Conservation (phyloP, 805 yeast genomes). For the Candida alai region DNA sequence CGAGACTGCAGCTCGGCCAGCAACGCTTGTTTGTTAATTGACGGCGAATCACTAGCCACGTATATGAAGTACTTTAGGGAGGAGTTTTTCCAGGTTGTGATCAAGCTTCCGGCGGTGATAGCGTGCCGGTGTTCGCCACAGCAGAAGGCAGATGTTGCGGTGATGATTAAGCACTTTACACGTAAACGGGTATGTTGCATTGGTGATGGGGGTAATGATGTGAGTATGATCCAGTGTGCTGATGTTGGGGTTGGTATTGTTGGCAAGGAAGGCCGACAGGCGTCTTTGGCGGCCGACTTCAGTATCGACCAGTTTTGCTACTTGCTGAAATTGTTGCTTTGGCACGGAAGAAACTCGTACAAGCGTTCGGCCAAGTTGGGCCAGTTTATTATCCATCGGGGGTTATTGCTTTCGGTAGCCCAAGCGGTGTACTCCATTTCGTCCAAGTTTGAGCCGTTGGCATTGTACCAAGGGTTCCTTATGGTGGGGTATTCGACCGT, state of each 20-base stretch:
- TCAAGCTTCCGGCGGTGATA: constrained; percentile 85
- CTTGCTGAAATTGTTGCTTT: constrained; percentile 75
- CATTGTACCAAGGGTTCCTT: constrained; percentile 91
- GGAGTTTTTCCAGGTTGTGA: constrained; percentile 76
- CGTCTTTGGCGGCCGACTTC: constrained; percentile 95
- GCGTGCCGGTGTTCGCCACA: constrained; percentile 99
- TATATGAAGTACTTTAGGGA: constrained; percentile 59
- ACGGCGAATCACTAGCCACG: constrained; percentile 83
- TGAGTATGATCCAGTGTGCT: constrained; percentile 97
- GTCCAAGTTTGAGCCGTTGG: constrained; percentile 88
- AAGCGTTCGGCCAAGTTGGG: constrained; percentile 93
- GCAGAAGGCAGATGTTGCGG: constrained; percentile 94
- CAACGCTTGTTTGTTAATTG: constrained; percentile 78
- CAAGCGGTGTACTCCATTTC: constrained; percentile 90
- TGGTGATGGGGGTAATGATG: constrained; percentile 99
- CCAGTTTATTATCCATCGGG: constrained; percentile 96
- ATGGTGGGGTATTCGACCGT: constrained; percentile 98
- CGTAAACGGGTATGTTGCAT: constrained; percentile 93
- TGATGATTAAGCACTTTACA: constrained; percentile 70
- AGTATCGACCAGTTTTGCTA: constrained; percentile 90
- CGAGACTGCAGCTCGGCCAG: constrained; percentile 49
- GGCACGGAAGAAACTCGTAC: constrained; percentile 99
- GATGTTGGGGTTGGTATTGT: constrained; percentile 99
- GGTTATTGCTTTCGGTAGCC: constrained; percentile 86
- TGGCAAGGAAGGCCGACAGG: constrained; percentile 98